These are phyloP conservation scores for Sparassis latifolia DNA, from an alignment of 1,284 basidiomycete species.

Conservation along the genomic window DNA sequence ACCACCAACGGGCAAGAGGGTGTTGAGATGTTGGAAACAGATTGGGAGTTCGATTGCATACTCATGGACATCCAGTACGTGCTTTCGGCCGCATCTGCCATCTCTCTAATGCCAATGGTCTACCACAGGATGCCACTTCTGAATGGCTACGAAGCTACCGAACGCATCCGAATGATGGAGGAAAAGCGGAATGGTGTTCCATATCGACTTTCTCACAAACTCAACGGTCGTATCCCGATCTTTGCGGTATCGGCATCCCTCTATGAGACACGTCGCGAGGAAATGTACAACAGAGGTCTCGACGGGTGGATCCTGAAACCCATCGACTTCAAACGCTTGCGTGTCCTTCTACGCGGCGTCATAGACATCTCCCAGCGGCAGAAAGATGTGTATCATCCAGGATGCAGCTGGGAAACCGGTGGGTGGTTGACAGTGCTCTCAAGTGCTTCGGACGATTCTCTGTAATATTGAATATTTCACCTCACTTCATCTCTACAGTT, in stretches of 20 bases:
- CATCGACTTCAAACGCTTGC: slow-evolving; percentile 70
- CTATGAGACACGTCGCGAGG: slow-evolving; percentile 53
- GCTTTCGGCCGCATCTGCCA: not conserved
- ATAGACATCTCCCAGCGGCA: slow-evolving; percentile 46
- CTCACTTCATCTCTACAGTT: not conserved
- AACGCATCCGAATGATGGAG: slow-evolving; percentile 63
- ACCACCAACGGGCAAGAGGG: slow-evolving; percentile 78
- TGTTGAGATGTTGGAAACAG: slow-evolving; percentile 52
- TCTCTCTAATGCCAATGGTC: not conserved
- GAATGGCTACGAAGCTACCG: slow-evolving; percentile 71
- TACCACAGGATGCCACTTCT: slow-evolving; percentile 72
- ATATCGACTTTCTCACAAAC: slow-evolving; percentile 36
- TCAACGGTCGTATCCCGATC: slow-evolving; percentile 75
- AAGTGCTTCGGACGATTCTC: not conserved
- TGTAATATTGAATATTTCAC: not conserved
- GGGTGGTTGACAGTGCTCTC: slow-evolving; percentile 47
- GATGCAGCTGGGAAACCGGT: slow-evolving; percentile 64
- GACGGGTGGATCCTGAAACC: slow-evolving; percentile 89
- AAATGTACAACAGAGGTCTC: slow-evolving; percentile 57
- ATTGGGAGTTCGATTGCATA: slow-evolving; percentile 67
- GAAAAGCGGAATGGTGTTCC: slow-evolving; percentile 12
- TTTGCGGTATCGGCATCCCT: slow-evolving; percentile 82
- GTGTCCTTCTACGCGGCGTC: slow-evolving; percentile 55
- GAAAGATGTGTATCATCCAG: slow-evolving; percentile 51
- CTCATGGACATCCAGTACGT: slow-evolving; percentile 80